Percentiles rank a stretch among this genome's conserved stretches.
Evolutionary conservation across 805 yeast species (phyloP).

Genomic region (Candida endomychidarum): DNA sequence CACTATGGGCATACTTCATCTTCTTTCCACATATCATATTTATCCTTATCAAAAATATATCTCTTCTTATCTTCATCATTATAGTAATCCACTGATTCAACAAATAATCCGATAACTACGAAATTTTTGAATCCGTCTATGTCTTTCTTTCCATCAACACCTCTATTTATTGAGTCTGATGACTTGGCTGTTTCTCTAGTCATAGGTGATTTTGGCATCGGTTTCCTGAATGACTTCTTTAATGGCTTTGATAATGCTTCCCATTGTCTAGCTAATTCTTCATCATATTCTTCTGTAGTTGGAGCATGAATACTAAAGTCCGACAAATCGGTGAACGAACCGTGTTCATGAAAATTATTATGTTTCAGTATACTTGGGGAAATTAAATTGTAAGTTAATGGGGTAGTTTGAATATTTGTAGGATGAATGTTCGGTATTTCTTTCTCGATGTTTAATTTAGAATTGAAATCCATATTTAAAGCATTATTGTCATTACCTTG

Average conservation of each 20-base stretch:
- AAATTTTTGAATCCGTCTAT: conserved; percentile 65
- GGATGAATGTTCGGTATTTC: not conserved
- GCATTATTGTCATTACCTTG: conserved; percentile 5
- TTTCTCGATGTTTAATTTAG: conserved; percentile 1
- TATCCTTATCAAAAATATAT: conserved; percentile 51
- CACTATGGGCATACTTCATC: conserved; percentile 74
- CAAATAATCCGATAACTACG: conserved; percentile 65
- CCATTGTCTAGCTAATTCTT: conserved; percentile 68
- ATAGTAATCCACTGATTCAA: conserved; percentile 68
- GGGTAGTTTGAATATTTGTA: conserved; percentile 11
- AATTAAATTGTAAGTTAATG: conserved; percentile 27
- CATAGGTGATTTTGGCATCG: conserved; percentile 65
- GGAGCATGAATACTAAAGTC: conserved; percentile 45
- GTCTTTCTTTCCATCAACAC: conserved; percentile 77
- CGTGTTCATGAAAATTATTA: conserved; percentile 14
- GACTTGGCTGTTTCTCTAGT: conserved; percentile 53
- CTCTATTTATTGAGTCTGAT: conserved; percentile 72
- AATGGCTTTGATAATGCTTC: conserved; percentile 52
- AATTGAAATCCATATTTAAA: not conserved
- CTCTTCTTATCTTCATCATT: conserved; percentile 60
- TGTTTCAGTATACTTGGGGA: conserved; percentile 18
- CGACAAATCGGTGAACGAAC: conserved; percentile 28
- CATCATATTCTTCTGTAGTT: conserved; percentile 61
- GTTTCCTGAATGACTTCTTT: conserved; percentile 69
- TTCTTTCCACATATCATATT: conserved; percentile 69